Evolutionary conservation across 2,329 filamentous ascomycete genomes (phyloP), one percentile per base, ranked within the genome.

Genomic region (Arthrobotrys musiformis): DNA sequence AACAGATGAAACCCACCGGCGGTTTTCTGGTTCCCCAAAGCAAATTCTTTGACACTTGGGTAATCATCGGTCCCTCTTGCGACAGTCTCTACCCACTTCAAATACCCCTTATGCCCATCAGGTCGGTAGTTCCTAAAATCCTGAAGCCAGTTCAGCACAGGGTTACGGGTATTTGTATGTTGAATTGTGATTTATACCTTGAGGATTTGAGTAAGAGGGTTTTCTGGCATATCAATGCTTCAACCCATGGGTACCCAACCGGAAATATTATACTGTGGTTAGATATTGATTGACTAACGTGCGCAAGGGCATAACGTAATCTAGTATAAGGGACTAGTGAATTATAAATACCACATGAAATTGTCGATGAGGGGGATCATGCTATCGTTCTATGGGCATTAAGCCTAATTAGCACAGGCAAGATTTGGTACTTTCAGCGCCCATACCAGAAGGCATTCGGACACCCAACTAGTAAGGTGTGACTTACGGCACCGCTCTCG

Each of bases 351-450:
- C 60, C 74, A 78, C 69, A 95, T 88, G 62, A 97, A 87, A 83
- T 94, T 94, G 83, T 97, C 94, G 81, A 94, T 90, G 2, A 97
- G 88, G 2, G 94, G 94, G 67, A 97, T 90, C 87, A 98, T 97
- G 85, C 90, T 92, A 85, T 98, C 94, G 82, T 97, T 97, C 73
- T 77, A 33, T 4, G n/a, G 5, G n/a, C 5, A 17, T 1, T 3
- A 5, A 68, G 28, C 19, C 26, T 33, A 35, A 46, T 68, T 33
- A 74, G 62, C 40, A 48, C 4, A 9, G 17, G 33, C 28, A 8
- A 26, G 6, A 0, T 17, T 2, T n/a, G 11, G 17, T 5, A n/a
- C n/a, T n/a, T n/a, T n/a, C n/a, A n/a, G n/a, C n/a, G n/a, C n/a
- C n/a, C n/a, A n/a, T n/a, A n/a, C n/a, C n/a, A n/a, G n/a, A n/a